These are phyloP conservation scores for Danielia reshetovae DNA, from an alignment of 805 yeast genomes.

Conservation along the genomic window DNA sequence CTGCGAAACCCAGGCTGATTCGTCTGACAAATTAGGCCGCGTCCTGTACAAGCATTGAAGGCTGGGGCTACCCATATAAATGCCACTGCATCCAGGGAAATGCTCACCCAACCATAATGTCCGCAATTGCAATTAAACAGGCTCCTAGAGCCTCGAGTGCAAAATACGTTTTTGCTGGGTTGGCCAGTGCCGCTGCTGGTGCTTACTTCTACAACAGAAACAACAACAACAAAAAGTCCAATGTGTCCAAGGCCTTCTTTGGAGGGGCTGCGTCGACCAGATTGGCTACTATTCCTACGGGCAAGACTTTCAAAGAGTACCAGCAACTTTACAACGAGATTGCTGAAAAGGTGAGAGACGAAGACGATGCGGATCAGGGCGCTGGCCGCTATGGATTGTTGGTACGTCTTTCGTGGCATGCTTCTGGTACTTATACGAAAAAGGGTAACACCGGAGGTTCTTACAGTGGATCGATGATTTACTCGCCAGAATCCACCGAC, in stretches of 20 bases:
- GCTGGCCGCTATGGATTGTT: slow-evolving; percentile 37
- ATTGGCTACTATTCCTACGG: slow-evolving; percentile 32
- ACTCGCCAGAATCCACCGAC: slow-evolving; percentile 50
- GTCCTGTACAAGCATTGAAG: too few relatives aligned
- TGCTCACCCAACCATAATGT: slow-evolving; percentile 2
- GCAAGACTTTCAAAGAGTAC: slow-evolving; percentile 47
- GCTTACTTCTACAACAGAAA: slow-evolving; percentile 3
- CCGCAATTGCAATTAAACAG: slow-evolving; percentile 6
- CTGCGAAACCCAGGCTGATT: too few relatives aligned
- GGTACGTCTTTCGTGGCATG: slow-evolving; percentile 38
- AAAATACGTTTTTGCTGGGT: slow-evolving; percentile 3
- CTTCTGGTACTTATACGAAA: slow-evolving; percentile 30
- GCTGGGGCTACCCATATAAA: too few relatives aligned
- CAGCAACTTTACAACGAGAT: slow-evolving; percentile 69
- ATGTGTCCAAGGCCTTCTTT: neutral
- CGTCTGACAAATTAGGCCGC: too few relatives aligned
- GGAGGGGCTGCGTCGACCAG: slow-evolving; percentile 2
- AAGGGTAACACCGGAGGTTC: slow-evolving; percentile 31
- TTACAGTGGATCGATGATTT: slow-evolving; percentile 36
- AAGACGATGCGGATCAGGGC: slow-evolving; percentile 28
- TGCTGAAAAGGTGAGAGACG: slow-evolving; percentile 43
- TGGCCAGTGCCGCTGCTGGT: slow-evolving; percentile 6
- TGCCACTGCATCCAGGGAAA: too few relatives aligned
- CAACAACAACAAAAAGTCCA: neutral
- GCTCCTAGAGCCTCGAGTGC: slow-evolving; percentile 1